A percentile compares a stretch with the other conserved stretches of the same genome.
Conservation (phyloP, 306 rosid genomes). For the Cicer judaicum region DNA sequence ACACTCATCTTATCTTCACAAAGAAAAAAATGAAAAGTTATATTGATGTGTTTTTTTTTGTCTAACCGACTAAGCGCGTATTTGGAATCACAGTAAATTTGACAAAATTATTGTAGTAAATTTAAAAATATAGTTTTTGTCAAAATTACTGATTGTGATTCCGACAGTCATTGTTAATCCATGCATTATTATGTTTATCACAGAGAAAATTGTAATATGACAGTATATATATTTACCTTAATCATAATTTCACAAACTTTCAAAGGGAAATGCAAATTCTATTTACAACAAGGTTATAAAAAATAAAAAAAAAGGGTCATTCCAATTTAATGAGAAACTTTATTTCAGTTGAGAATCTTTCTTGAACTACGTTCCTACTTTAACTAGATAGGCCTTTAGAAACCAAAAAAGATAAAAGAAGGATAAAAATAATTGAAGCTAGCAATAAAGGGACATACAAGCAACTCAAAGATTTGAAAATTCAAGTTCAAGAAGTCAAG, state of each 20-base stretch:
- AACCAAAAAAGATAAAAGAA: not conserved
- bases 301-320: not conserved
- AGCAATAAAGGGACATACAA: constrained; percentile 16
- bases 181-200: too few species aligned
- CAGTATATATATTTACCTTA: not conserved
- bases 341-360: constrained; percentile 39
- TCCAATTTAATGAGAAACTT: constrained; percentile 21
- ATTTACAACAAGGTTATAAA: too few species aligned
- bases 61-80: not conserved
- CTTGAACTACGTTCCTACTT: constrained; percentile 40
- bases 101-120: too few species aligned
- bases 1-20: constrained; percentile 57
- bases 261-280: not conserved
- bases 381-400: not conserved
- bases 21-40: constrained; percentile 14
- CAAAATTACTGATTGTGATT: too few species aligned
- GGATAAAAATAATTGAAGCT: not conserved
- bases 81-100: too few species aligned
- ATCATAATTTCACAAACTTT: not conserved
- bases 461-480: not conserved
- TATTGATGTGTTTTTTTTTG: not conserved
- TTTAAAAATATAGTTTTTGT: too few species aligned
- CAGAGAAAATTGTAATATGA: too few species aligned
- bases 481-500: constrained; percentile 27
- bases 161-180: too few species aligned